These are phyloP conservation scores for Lepidopterella palustris DNA, from an alignment of 495 filamentous ascomycete species.

Conservation along the genomic window DNA sequence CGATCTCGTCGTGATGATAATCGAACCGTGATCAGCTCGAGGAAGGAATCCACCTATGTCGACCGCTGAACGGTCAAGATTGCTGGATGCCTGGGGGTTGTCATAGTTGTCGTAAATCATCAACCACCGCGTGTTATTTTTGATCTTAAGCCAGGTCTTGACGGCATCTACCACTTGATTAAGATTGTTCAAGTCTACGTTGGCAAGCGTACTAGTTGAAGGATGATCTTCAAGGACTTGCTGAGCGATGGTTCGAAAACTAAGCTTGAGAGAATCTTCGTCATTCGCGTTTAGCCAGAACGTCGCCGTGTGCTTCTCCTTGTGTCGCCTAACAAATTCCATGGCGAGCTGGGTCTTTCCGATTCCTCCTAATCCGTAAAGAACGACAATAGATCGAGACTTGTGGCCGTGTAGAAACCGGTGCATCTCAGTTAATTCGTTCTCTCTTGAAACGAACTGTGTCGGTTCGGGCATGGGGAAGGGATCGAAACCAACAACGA, in stretches of 20 bases:
- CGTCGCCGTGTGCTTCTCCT: slow-evolving; percentile 8
- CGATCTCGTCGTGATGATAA: slow-evolving; percentile 40
- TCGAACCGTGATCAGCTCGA: slow-evolving; percentile 32
- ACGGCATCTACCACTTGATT: slow-evolving; percentile 27
- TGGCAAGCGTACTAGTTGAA: neutral
- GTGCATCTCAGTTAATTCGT: slow-evolving; percentile 15
- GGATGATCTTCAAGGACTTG: neutral
- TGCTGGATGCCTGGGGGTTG: slow-evolving; percentile 20
- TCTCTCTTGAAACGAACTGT: slow-evolving; percentile 16
- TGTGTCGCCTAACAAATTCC: slow-evolving; percentile 2
- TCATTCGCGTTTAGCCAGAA: slow-evolving; percentile 13
- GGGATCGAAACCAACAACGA: slow-evolving; percentile 6
- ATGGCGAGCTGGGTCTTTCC: slow-evolving; percentile 13
- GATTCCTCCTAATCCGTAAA: slow-evolving; percentile 13
- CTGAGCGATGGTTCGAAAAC: neutral
- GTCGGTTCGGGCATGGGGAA: slow-evolving; percentile 1
- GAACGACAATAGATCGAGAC: neutral
- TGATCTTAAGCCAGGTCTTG: slow-evolving; percentile 33
- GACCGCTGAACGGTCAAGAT: slow-evolving; percentile 10
- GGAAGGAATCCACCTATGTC: slow-evolving; percentile 36
- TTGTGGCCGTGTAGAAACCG: slow-evolving; percentile 2
- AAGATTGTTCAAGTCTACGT: slow-evolving; percentile 1
- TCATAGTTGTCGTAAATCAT: slow-evolving; percentile 31
- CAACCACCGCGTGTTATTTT: slow-evolving; percentile 30
- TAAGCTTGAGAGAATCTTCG: slow-evolving; percentile 6